Conservation (phyloP, 805 yeast species). For the Myxozyma nipponensis region DNA sequence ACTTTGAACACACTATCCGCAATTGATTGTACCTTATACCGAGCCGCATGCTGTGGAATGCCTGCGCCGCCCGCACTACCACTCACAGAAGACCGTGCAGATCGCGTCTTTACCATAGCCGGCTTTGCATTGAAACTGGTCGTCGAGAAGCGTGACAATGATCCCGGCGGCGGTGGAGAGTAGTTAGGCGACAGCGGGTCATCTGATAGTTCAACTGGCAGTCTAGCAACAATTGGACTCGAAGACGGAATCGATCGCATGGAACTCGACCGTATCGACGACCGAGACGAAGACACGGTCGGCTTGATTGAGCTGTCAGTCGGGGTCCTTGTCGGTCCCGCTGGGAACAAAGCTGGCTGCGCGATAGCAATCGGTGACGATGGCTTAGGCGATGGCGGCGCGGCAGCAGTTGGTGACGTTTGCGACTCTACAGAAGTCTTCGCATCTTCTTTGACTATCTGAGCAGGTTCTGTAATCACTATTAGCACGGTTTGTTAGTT, state of each 20-base stretch:
- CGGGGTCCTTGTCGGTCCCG: neutral
- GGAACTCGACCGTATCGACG: neutral
- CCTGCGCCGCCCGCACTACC: too few species aligned
- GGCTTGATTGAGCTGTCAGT: neutral
- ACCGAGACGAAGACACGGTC: neutral
- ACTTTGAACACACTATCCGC: conserved; percentile 21
- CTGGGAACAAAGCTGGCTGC: neutral
- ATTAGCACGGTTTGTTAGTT: too few species aligned
- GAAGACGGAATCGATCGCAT: neutral
- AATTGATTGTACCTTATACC: conserved; percentile 1
- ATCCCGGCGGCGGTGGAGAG: neutral
- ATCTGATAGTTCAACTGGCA: neutral
- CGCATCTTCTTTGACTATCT: too few species aligned
- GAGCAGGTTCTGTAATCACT: too few species aligned
- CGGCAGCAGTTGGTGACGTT: too few species aligned
- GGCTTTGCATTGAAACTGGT: neutral
- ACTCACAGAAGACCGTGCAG: neutral
- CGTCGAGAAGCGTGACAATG: neutral
- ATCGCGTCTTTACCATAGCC: neutral
- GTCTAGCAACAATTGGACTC: neutral
- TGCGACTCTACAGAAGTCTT: too few species aligned
- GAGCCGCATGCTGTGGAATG: neutral
- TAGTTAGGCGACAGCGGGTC: neutral
- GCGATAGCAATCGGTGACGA: neutral
- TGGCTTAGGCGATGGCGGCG: neutral